Evolutionary conservation across 202 grass and related monocot genomes (phyloP), one percentile per base, ranked within the genome.

Genomic region (Miscanthus sacchariflorus): DNA sequence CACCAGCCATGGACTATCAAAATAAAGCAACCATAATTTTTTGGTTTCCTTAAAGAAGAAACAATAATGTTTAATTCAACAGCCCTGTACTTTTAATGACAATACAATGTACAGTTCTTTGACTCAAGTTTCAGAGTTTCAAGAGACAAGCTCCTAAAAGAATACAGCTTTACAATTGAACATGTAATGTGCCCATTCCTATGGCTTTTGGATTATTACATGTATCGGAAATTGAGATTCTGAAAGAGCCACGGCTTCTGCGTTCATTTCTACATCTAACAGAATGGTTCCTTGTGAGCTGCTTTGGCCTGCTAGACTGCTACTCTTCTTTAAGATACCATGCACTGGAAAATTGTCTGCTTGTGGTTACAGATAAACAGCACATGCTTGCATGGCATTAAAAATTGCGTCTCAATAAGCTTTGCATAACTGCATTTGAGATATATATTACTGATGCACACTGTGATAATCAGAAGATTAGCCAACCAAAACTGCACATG

Each of bases 81-180:
- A 73, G 44, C 49, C 43, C 28, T 91, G 78, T 82, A 68, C 56
- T 36, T 85, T 46, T 67, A 48, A 44, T 15, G 86, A 23, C 78
- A 86, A 79, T 74, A 49, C 35, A 86, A 71, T 78, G 80, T 38
- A 17, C 83, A 58, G 58, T 40, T 12, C 13, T 75, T 72, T 27
- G 14, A 28, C 82, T 76, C 21, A 3, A 66, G 9, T 36, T 54
- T 17, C 56, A 38, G 7, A 21, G 66, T 25, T 87, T 54, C 64
- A 12, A 39, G 42, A 45, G 80, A 30, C 58, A 45, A 73, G 39
- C 27, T 84, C 8, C 4, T 36, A 52, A 75, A 83, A 13, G 9
- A 58, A 77, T 52, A 83, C 13, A 83, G 19, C 43, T 74, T 42
- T 12, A 27, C 58, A 87, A 46, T 23, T 69, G 70, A 46, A 30